A percentile compares a stretch with the other conserved stretches of the same genome.
Conservation (phyloP, 192 early-diverging fungal species). For the Rhizoclosmatium sp. region DNA sequence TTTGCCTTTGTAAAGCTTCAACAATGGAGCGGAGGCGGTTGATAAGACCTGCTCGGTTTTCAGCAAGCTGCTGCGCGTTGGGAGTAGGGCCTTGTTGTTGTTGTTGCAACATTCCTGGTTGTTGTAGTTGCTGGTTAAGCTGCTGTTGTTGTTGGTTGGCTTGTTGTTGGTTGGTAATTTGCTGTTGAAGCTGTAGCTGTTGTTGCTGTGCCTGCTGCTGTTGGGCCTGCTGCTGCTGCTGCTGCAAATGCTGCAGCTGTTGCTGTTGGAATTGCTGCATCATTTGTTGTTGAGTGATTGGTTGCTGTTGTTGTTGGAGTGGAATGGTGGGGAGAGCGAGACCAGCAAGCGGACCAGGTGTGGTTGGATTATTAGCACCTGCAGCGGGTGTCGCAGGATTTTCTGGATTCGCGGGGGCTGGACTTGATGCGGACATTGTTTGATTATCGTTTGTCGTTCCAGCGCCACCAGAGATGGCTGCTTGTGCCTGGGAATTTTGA, state of each 20-base stretch:
- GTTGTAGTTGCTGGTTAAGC: too few species aligned
- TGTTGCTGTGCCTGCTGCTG: background rate
- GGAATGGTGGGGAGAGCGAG: background rate
- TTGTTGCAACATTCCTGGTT: background rate
- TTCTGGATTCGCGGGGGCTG: background rate
- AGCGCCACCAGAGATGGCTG: background rate
- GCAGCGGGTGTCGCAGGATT: slow-evolving; percentile 1
- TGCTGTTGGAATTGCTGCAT: background rate
- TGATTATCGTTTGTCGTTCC: background rate
- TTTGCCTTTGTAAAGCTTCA: background rate
- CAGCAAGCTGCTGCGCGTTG: background rate
- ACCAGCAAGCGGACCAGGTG: background rate
- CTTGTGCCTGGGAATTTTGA: background rate
- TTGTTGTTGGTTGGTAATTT: background rate
- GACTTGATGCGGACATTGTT: slow-evolving; percentile 8
- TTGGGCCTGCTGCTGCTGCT: background rate
- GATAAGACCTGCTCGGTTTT: background rate
- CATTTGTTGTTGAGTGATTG: background rate
- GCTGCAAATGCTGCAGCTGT: background rate
- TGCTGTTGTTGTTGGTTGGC: background rate
- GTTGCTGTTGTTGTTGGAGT: background rate
- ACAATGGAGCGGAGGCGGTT: background rate
- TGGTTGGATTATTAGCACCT: background rate
- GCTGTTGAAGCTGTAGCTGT: background rate
- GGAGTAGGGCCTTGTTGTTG: background rate